Conservation (phyloP, 2,329 filamentous ascomycete species). For the Penicillium griseofulvum region DNA sequence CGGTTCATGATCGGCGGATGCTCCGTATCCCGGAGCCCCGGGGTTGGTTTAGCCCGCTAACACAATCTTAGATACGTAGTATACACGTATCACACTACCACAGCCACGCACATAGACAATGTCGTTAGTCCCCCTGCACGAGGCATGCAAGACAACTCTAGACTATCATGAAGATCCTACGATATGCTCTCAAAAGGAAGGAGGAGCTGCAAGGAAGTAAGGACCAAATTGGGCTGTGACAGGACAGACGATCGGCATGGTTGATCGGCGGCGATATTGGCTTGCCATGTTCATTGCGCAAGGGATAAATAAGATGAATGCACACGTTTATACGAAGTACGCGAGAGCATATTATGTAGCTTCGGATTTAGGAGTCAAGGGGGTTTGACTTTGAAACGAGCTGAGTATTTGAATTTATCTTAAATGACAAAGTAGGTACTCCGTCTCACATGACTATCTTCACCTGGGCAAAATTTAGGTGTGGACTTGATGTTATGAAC, state of each 20-base stretch:
- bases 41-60: background rate
- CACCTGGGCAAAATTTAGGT: too few relatives aligned
- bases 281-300: conserved; percentile 14
- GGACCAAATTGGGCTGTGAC: conserved; percentile 16
- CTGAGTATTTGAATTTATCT: background rate
- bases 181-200: background rate
- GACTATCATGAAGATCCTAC: background rate
- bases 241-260: conserved; percentile 8
- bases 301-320: conserved; percentile 16
- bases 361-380: background rate
- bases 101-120: background rate
- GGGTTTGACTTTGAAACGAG: background rate
- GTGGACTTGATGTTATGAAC: background rate
- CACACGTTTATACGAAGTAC: conserved; percentile 9
- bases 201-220: conserved; percentile 4
- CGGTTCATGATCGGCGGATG: background rate
- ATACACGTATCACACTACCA: conserved; percentile 2
- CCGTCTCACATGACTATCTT: too few relatives aligned
- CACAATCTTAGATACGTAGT: background rate
- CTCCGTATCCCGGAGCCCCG: background rate
- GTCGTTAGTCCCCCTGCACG: conserved; percentile 5
- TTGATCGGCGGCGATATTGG: conserved; percentile 1
- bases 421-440: background rate
- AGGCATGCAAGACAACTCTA: conserved; percentile 7
- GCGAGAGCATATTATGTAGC: background rate